Base-by-base conservation (phyloP, 345 rosid genomes). In the Fremontodendron californicum region DNA sequence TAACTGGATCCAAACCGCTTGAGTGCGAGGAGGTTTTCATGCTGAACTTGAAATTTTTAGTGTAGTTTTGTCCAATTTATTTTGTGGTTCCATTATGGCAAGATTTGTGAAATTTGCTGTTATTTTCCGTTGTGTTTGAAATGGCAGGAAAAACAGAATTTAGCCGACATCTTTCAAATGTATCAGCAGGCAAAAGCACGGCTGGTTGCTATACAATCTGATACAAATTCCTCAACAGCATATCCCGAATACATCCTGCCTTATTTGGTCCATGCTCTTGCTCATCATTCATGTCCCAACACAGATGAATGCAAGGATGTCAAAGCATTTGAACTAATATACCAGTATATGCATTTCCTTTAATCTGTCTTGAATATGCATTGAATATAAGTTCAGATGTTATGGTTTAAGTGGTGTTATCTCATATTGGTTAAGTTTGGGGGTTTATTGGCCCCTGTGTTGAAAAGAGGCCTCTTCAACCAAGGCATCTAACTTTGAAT, bases 251-350 rank as follows among this genome's bases (percentile, higher is more conserved):
- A 85, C 81, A 85, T 93, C 72, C 88, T 93, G 7, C 86, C 98
- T 6, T 89, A 90, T 78, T 77, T 89, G 84, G 92, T 96, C 80
- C 96, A 96, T 79, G 79, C 85, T 62, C 90, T 96, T 78, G 98
- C 99, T n/a, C 97, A 93, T 87, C 88, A 81, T 78, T 96, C 86
- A 72, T 96, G 94, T 83, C 99, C 99, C 52, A 81, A 87, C 58
- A 73, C 83, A 37, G 92, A 92, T 29, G 88, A 91, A 77, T 89
- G 93, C 92, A 91, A 89, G 92, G 95, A 96, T 79, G 90, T 92
- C 72, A 88, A 90, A 77, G 89, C 89, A 79, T 96, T 84, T 86
- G 99, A 96, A 75, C 76, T 82, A 57, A 78, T 91, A 78, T 93
- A 96, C 79, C 80, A 98, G 98, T 95, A 88, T 49, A 46, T 43